A percentile compares a stretch with the other conserved stretches of the same genome.
These are phyloP conservation scores for Spatholobus suberectus DNA, from an alignment of 306 rosid genomes.

Conservation along the genomic window DNA sequence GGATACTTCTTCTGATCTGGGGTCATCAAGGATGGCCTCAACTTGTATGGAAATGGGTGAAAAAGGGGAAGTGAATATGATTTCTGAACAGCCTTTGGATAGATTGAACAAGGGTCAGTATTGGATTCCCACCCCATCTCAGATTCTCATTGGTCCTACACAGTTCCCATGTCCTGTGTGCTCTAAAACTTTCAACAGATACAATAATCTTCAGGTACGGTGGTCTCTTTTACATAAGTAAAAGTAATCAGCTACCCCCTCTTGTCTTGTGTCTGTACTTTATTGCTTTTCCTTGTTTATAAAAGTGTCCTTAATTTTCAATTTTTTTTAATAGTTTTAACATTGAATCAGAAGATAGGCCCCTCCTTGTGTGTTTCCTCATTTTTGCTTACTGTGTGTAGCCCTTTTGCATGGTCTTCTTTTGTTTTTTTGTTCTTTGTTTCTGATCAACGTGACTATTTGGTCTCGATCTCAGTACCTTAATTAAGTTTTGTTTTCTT, in stretches of 20 bases:
- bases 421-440: slow-evolving; percentile 5
- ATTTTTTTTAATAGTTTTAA: neutral
- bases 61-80: slow-evolving; percentile 29
- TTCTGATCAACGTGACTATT: slow-evolving; percentile 39
- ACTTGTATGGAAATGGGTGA: slow-evolving; percentile 35
- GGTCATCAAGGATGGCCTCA: slow-evolving; percentile 37
- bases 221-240: neutral
- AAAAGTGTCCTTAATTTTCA: neutral
- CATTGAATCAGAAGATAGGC: neutral
- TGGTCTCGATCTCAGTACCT: slow-evolving; percentile 32
- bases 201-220: slow-evolving; percentile 88
- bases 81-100: slow-evolving; percentile 50
- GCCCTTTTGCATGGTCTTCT: slow-evolving; percentile 47
- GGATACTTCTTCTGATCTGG: slow-evolving; percentile 41
- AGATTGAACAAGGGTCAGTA: slow-evolving; percentile 64
- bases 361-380: neutral
- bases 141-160: slow-evolving; percentile 88
- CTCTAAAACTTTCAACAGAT: slow-evolving; percentile 84
- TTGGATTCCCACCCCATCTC: slow-evolving; percentile 91
- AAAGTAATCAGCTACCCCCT: neutral
- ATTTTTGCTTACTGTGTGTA: neutral
- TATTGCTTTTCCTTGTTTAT: neutral
- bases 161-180: slow-evolving; percentile 82
- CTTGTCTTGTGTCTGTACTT: neutral
- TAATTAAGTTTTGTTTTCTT: slow-evolving; percentile 35